A percentile compares a stretch with the other conserved stretches of the same genome.
These are phyloP conservation scores for Entonaema liquescens DNA, from an alignment of 495 filamentous ascomycete genomes.

Conservation along the genomic window DNA sequence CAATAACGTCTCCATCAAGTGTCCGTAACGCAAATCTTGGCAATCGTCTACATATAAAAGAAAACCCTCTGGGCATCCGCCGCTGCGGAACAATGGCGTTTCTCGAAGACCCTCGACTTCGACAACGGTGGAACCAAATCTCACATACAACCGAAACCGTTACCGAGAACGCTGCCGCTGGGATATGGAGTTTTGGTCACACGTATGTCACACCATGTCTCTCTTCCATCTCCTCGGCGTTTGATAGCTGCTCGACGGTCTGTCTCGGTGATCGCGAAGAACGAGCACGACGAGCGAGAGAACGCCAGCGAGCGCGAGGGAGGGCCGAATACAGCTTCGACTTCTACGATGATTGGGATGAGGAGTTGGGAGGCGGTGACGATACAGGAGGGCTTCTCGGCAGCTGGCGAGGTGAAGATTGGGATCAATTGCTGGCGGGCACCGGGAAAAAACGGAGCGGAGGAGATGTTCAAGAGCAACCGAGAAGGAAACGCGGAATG, in stretches of 20 bases:
- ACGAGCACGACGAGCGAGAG: constrained; percentile 70
- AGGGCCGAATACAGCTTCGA: constrained; percentile 87
- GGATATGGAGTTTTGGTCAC: constrained; percentile 87
- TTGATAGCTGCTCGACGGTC: constrained; percentile 73
- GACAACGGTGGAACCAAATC: constrained; percentile 91
- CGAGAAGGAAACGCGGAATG: constrained; percentile 80
- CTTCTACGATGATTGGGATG: constrained; percentile 99
- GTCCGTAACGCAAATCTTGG: constrained; percentile 4
- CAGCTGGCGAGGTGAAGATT: constrained; percentile 79
- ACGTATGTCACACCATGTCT: constrained; percentile 86
- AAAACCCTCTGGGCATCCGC: constrained; percentile 11
- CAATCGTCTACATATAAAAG: constrained; percentile 14
- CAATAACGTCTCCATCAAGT: constrained; percentile 3
- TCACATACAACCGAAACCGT: constrained; percentile 91
- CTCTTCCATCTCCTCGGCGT: constrained; percentile 66
- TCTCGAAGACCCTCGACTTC: constrained; percentile 89
- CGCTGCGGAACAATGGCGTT: constrained; percentile 55
- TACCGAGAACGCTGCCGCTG: constrained; percentile 87
- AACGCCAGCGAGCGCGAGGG: constrained; percentile 64
- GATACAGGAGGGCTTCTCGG: constrained; percentile 68
- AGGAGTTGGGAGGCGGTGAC: constrained; percentile 67
- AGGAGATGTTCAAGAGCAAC: constrained; percentile 66
- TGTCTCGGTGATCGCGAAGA: constrained; percentile 81
- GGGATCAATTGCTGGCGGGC: constrained; percentile 86
- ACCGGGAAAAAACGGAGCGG: constrained; percentile 63